A percentile compares a stretch with the other conserved stretches of the same genome.
phyloP scores from a whole-genome alignment of 306 rosid genomes.

The Cicer cuneatum region DNA sequence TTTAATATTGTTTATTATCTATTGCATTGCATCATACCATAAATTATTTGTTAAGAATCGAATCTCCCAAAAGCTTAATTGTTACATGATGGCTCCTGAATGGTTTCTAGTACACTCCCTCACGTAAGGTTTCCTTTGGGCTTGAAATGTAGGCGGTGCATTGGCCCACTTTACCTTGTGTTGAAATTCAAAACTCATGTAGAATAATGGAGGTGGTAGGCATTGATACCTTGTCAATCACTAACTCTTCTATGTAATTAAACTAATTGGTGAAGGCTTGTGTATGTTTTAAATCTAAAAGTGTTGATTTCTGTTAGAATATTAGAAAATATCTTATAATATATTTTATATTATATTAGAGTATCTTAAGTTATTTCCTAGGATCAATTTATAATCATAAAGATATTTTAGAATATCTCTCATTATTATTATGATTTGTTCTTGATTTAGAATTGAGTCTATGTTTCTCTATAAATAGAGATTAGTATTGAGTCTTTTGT shows the following conservation, averaged over 20 bases:
- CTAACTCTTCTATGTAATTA: slow-evolving; percentile 18
- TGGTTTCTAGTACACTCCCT: slow-evolving; percentile 16
- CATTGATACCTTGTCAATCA: slow-evolving; percentile 10
- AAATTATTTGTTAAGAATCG: slow-evolving; percentile 18
- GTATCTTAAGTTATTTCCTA: no score
- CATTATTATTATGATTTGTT: no score
- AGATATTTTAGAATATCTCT: no score
- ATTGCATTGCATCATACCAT: slow-evolving; percentile 30
- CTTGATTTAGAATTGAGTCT: no score
- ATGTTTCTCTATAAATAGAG: no score
- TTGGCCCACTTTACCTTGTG: slow-evolving; percentile 12
- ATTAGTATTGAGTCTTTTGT: no score
- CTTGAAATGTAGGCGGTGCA: slow-evolving; percentile 25
- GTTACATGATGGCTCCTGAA: slow-evolving; percentile 9
- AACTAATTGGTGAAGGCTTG: slow-evolving; percentile 8
- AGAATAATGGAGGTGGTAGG: slow-evolving; percentile 16
- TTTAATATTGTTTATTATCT: slow-evolving; percentile 34
- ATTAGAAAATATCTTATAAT: no score
- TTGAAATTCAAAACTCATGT: slow-evolving; percentile 38
- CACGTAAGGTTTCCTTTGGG: background rate
- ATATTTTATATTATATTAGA: no score
- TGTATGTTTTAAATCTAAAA: slow-evolving; percentile 12
- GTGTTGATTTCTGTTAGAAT: no score
- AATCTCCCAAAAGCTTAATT: background rate
- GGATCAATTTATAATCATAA: no score